A percentile compares a stretch with the other conserved stretches of the same genome.
Evolutionary conservation across 768 basidiomycete genomes (phyloP).

Genomic region (Boletus barrowsii): DNA sequence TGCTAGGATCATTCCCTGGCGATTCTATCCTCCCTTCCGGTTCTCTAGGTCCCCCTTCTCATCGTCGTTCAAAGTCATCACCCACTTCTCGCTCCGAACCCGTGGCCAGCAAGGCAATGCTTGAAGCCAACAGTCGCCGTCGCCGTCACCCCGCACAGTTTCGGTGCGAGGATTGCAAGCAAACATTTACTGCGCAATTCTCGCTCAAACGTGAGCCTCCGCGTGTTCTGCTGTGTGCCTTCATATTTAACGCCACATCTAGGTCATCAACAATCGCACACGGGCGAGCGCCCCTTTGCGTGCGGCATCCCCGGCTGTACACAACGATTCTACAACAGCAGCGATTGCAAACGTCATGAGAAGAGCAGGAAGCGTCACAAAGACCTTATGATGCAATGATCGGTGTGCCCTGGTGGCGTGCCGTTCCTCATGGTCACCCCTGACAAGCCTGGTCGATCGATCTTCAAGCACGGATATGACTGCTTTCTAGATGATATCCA

Average conservation of each 20-base stretch:
- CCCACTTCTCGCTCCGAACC: constrained; percentile 10
- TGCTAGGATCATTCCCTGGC: background rate
- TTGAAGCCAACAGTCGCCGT: constrained; percentile 30
- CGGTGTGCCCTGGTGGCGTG: constrained; percentile 7
- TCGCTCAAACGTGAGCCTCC: constrained; percentile 31
- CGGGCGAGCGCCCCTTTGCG: constrained; percentile 23
- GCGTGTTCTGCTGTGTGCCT: background rate
- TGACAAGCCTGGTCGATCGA: constrained; percentile 17
- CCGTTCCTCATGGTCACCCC: too few relatives aligned
- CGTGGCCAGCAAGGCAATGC: constrained; percentile 33
- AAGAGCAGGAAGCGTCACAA: constrained; percentile 33
- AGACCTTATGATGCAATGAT: constrained; percentile 14
- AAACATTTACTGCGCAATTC: constrained; percentile 31
- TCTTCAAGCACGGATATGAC: constrained; percentile 7
- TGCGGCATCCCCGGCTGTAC: constrained; percentile 26
- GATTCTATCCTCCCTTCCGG: background rate
- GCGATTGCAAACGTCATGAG: constrained; percentile 34
- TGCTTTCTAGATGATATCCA: constrained; percentile 3
- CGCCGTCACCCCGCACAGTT: constrained; percentile 28
- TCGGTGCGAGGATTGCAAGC: constrained; percentile 15
- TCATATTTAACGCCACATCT: constrained; percentile 3
- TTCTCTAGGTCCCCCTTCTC: background rate
- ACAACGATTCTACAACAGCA: constrained; percentile 31
- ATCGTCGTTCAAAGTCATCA: constrained; percentile 20
- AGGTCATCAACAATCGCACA: constrained; percentile 31